Conservation (phyloP, 2,329 filamentous ascomycete genomes). For the Colletotrichum chlorophyti region DNA sequence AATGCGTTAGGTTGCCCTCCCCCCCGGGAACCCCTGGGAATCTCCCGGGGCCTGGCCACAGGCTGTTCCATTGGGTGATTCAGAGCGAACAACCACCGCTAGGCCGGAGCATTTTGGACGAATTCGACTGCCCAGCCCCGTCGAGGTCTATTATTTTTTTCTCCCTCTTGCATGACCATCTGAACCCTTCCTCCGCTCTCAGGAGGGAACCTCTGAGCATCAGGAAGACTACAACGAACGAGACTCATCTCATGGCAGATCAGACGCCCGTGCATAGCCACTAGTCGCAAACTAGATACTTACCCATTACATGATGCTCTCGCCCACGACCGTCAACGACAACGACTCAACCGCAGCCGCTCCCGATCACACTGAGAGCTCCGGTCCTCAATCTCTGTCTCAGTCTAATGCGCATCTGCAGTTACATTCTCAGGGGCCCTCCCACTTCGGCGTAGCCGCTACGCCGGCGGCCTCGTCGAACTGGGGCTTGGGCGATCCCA, state of each 20-base stretch:
- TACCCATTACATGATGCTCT: constrained; percentile 3
- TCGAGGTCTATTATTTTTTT: constrained; percentile 6
- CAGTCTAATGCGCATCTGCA: not conserved
- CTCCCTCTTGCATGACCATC: constrained; percentile 13
- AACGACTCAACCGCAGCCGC: not conserved
- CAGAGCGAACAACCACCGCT: not conserved
- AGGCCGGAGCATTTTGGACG: not conserved
- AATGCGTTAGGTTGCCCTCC: constrained; percentile 2
- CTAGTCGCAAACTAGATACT: too few species aligned
- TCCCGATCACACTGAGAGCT: constrained; percentile 9
- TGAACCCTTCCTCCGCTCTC: constrained; percentile 9
- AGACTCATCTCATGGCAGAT: too few species aligned
- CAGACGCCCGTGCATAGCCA: too few species aligned
- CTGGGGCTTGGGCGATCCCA: constrained; percentile 17
- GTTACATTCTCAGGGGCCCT: not conserved
- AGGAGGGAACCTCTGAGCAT: not conserved
- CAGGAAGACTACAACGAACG: too few species aligned
- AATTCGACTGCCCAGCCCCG: not conserved
- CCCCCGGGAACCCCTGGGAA: not conserved
- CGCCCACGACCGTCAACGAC: constrained; percentile 1
- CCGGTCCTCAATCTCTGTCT: not conserved
- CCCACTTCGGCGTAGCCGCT: constrained; percentile 5
- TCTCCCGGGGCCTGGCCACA: not conserved
- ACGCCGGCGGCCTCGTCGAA: constrained; percentile 5
- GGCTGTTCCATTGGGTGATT: not conserved